Evolutionary conservation across 2,329 filamentous ascomycete genomes (phyloP).

Genomic region (Colletotrichum cordylinicola): DNA sequence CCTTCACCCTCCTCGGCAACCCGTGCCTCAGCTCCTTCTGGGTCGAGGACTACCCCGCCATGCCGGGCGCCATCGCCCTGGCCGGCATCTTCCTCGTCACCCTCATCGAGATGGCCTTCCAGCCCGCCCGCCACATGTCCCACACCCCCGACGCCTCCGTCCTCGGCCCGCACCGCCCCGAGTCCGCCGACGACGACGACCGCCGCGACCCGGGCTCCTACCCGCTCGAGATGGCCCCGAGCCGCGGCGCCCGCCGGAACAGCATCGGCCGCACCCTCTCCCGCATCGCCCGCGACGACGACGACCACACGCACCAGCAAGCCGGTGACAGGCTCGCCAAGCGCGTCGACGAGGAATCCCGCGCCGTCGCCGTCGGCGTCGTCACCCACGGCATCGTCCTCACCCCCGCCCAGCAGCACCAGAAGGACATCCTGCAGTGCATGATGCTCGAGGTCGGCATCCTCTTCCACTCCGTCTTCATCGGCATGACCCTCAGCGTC

Average conservation of each 20-base stretch:
- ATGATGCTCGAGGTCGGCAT: conserved; percentile 82
- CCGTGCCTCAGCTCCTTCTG: conserved; percentile 77
- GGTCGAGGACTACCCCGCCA: conserved; percentile 75
- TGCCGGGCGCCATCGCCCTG: conserved; percentile 83
- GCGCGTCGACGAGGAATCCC: conserved; percentile 13
- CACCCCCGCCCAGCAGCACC: conserved; percentile 60
- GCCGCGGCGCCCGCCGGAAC: neutral
- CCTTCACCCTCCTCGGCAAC: conserved; percentile 67
- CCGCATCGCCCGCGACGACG: neutral
- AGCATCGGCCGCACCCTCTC: conserved; percentile 15
- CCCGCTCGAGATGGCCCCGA: neutral
- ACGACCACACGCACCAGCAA: neutral
- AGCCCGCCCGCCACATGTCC: conserved; percentile 41
- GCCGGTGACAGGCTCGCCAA: conserved; percentile 25
- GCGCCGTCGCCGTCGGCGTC: neutral
- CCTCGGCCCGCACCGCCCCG: conserved; percentile 11
- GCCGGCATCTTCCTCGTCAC: conserved; percentile 80
- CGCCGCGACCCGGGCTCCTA: neutral
- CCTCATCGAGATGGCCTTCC: conserved; percentile 76
- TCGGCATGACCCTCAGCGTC: conserved; percentile 83
- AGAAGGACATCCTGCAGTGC: conserved; percentile 76
- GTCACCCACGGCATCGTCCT: conserved; percentile 25
- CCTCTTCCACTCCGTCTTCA: conserved; percentile 80
- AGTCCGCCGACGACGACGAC: neutral
- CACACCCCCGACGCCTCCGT: conserved; percentile 31